These are phyloP conservation scores for Chaetomiaceae sp. DNA, from an alignment of 2,329 filamentous ascomycete genomes.

Conservation along the genomic window DNA sequence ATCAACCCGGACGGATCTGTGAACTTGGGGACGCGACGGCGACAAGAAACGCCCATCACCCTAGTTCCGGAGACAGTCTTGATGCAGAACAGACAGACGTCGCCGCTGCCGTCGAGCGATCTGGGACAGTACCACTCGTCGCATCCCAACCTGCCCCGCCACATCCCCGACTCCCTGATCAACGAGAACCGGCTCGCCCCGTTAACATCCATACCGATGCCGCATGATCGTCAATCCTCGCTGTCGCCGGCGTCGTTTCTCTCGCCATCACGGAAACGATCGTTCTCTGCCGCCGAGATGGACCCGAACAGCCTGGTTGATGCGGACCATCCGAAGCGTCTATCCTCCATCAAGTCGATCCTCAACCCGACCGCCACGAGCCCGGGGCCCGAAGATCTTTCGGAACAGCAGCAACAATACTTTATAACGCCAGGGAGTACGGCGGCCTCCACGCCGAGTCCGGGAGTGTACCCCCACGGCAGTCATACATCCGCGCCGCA, in stretches of 20 bases:
- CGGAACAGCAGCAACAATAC: constrained; percentile 40
- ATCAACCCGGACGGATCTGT: constrained; percentile 61
- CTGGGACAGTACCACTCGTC: constrained; percentile 50
- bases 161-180: constrained; percentile 40
- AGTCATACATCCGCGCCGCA: constrained; percentile 22
- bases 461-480: constrained; percentile 34
- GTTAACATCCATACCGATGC: constrained; percentile 42
- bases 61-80: constrained; percentile 43
- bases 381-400: constrained; percentile 10
- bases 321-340: constrained; percentile 51
- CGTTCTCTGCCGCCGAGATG: constrained; percentile 57
- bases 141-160: constrained; percentile 35
- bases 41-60: constrained; percentile 41
- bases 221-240: constrained; percentile 50
- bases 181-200: constrained; percentile 58
- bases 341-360: constrained; percentile 73
- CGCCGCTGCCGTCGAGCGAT: constrained; percentile 40
- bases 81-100: constrained; percentile 40
- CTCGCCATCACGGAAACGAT: constrained; percentile 59
- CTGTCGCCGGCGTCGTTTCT: constrained; percentile 58
- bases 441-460: constrained; percentile 39
- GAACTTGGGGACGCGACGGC: constrained; percentile 54
- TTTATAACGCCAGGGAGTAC: constrained; percentile 41
- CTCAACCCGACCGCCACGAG: constrained; percentile 53
- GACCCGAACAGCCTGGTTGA: constrained; percentile 34